Evolutionary conservation across 208 protist species (phyloP).

Genomic region (Acanthamoeba royreba): DNA sequence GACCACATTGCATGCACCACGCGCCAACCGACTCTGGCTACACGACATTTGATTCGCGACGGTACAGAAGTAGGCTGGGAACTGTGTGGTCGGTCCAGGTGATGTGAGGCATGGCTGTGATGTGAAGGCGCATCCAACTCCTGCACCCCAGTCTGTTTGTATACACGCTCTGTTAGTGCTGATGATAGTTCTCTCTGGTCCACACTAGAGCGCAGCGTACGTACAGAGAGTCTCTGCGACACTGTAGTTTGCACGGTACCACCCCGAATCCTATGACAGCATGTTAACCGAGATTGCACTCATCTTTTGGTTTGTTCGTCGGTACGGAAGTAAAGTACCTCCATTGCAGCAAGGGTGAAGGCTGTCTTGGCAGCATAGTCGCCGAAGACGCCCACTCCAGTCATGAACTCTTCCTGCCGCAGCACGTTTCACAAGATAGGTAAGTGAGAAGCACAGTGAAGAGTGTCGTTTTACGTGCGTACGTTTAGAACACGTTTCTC

Average conservation of each 20-base stretch:
- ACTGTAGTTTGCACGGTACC: constrained; percentile 23
- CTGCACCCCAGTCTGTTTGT: background rate
- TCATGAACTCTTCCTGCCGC: constrained; percentile 27
- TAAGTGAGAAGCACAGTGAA: background rate
- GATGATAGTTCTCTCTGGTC: background rate
- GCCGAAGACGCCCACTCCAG: background rate
- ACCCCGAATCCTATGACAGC: background rate
- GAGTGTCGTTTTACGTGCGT: background rate
- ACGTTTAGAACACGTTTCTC: background rate
- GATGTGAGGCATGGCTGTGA: background rate
- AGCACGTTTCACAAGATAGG: background rate
- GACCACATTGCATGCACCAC: background rate
- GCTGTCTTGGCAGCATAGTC: background rate
- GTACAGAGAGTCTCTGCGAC: background rate
- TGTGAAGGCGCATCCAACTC: background rate
- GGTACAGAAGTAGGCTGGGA: background rate
- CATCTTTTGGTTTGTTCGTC: too few relatives aligned
- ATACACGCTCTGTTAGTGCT: background rate
- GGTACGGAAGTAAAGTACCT: too few relatives aligned
- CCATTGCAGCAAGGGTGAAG: background rate
- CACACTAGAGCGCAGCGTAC: background rate
- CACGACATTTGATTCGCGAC: background rate
- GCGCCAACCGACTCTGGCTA: background rate
- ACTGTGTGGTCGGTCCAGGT: background rate
- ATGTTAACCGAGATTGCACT: background rate